Conservation (phyloP, 2,329 filamentous ascomycete species). For the Microthyrium microscopicum region DNA sequence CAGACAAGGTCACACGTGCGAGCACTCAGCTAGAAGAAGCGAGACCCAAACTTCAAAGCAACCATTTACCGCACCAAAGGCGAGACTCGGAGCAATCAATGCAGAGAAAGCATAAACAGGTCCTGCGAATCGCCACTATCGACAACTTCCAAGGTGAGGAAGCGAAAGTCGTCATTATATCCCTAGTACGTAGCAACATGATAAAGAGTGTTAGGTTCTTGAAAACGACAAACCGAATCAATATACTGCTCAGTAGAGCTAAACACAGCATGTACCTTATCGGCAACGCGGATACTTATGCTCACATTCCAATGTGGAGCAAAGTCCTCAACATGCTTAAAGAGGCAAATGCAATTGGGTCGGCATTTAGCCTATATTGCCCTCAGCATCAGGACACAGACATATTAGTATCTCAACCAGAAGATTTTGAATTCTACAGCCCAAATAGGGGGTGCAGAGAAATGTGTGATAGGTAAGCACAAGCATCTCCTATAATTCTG, state of each 20-base stretch:
- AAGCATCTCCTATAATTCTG: too few species aligned
- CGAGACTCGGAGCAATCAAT: too few species aligned
- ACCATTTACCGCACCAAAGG: too few species aligned
- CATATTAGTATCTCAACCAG: conserved; percentile 9
- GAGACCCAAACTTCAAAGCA: too few species aligned
- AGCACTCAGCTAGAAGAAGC: conserved; percentile 11
- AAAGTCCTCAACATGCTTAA: conserved; percentile 7
- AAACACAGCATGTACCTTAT: conserved; percentile 57
- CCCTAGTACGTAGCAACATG: conserved; percentile 52
- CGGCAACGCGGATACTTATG: conserved; percentile 42
- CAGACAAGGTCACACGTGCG: conserved; percentile 27
- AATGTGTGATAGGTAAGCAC: not conserved
- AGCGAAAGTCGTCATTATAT: conserved; percentile 52
- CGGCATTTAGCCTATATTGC: conserved; percentile 9
- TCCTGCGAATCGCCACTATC: conserved; percentile 44
- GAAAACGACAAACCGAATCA: conserved; percentile 48
- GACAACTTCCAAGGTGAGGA: conserved; percentile 71
- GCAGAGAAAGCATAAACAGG: too few species aligned
- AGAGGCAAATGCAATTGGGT: conserved; percentile 8
- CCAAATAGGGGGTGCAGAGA: conserved; percentile 10
- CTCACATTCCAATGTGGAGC: conserved; percentile 6
- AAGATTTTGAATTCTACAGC: conserved; percentile 9
- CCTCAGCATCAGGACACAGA: conserved; percentile 10
- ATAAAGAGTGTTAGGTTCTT: conserved; percentile 46
- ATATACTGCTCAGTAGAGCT: conserved; percentile 50